Conservation (phyloP, 2,329 filamentous ascomycete genomes). For the Diplocarpon rosae region DNA sequence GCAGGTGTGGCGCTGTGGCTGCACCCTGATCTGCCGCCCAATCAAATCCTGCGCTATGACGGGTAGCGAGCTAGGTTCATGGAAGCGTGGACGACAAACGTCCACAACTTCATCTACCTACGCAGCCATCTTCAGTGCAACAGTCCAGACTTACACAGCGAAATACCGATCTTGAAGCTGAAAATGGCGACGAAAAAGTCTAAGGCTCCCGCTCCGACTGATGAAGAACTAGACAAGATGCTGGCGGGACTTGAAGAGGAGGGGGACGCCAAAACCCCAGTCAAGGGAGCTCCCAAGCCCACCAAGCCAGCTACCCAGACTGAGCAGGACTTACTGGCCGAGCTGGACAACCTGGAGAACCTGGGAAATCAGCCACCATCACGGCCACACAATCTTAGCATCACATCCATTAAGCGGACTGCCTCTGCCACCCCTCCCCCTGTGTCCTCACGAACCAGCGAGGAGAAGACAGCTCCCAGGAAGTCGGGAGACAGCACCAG, state of each 20-base stretch:
- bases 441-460: slow-evolving; percentile 44
- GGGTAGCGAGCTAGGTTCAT: no score
- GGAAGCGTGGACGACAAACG: no score
- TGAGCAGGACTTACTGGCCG: slow-evolving; percentile 70
- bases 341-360: slow-evolving; percentile 81
- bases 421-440: slow-evolving; percentile 39
- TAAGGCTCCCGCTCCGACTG: slow-evolving; percentile 40
- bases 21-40: no score
- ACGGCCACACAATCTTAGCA: slow-evolving; percentile 73
- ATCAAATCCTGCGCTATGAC: no score
- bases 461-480: slow-evolving; percentile 50
- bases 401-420: slow-evolving; percentile 42
- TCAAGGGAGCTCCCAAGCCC: slow-evolving; percentile 25
- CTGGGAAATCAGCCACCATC: slow-evolving; percentile 53
- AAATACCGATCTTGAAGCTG: background rate
- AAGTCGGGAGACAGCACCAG: slow-evolving; percentile 71
- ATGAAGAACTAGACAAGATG: slow-evolving; percentile 55
- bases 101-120: no score
- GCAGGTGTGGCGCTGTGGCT: no score
- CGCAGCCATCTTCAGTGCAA: no score
- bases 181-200: slow-evolving; percentile 50
- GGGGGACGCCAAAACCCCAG: slow-evolving; percentile 34
- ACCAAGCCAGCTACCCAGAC: slow-evolving; percentile 27
- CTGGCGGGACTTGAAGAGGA: slow-evolving; percentile 50
- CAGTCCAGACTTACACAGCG: no score